A percentile compares a stretch with the other conserved stretches of the same genome.
These are phyloP conservation scores for Ustilago loliicola DNA, from an alignment of 1,284 basidiomycete genomes.

Conservation along the genomic window DNA sequence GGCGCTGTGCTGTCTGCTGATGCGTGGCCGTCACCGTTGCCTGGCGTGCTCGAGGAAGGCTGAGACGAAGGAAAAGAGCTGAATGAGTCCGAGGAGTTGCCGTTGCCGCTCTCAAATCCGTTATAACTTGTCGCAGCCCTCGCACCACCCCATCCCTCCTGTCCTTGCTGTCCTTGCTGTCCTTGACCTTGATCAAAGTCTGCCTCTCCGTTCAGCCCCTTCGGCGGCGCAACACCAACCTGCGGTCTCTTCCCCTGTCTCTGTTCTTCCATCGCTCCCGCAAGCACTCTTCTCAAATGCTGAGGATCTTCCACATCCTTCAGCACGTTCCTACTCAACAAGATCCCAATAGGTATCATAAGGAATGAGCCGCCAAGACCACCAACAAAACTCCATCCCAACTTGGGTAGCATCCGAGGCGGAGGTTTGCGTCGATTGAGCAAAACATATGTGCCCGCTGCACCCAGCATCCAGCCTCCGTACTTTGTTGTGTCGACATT, in stretches of 20 bases:
- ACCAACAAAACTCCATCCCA: conserved; percentile 38
- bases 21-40: background rate
- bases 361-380: conserved; percentile 43
- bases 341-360: conserved; percentile 40
- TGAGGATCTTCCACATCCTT: conserved; percentile 54
- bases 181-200: conserved; percentile 15
- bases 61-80: conserved; percentile 19
- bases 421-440: conserved; percentile 36
- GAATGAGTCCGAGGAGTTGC: conserved; percentile 14
- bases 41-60: conserved; percentile 7
- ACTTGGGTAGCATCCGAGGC: conserved; percentile 23
- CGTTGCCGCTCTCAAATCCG: conserved; percentile 10
- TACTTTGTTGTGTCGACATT: conserved; percentile 50
- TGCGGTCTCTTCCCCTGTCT: conserved; percentile 32
- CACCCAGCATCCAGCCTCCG: conserved; percentile 50
- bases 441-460: conserved; percentile 30
- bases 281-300: conserved; percentile 42
- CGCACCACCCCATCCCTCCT: conserved; percentile 38
- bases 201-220: conserved; percentile 39
- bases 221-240: conserved; percentile 37
- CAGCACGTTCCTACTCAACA: conserved; percentile 27
- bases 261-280: conserved; percentile 43
- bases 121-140: conserved; percentile 17
- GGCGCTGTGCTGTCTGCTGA: conserved; percentile 1
- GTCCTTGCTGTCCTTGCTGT: conserved; percentile 18